Percentiles rank a stretch among this genome's conserved stretches.
Evolutionary conservation across 345 rosid species (phyloP).

Genomic region (Trapa bicornis): DNA sequence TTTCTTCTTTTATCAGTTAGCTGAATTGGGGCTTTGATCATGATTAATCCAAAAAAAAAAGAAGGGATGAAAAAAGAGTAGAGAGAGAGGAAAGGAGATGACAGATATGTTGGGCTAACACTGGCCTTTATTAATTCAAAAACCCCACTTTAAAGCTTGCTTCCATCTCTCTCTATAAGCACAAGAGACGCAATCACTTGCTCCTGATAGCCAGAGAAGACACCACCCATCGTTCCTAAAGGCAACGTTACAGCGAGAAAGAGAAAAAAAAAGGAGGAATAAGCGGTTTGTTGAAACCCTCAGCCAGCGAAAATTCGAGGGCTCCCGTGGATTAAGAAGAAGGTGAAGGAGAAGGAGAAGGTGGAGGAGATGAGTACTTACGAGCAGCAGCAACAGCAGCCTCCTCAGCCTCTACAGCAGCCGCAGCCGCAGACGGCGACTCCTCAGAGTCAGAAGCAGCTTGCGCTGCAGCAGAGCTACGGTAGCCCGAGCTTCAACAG

Average conservation of each 20-base stretch:
- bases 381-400: constrained; percentile 14
- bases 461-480: constrained; percentile 10
- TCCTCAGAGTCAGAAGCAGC: constrained; percentile 30
- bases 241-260: not conserved
- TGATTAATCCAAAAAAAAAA: not conserved
- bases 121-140: not conserved
- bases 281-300: constrained; percentile 18
- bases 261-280: constrained; percentile 5
- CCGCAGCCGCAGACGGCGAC: constrained; percentile 14
- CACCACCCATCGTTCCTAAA: constrained; percentile 14
- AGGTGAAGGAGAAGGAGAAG: constrained; percentile 11
- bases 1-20: not conserved
- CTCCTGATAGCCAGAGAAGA: not conserved
- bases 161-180: constrained; percentile 3
- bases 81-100: not conserved
- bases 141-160: constrained; percentile 1
- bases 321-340: constrained; percentile 16
- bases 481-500: constrained; percentile 67
- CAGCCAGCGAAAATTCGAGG: constrained; percentile 17
- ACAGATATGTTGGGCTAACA: not conserved
- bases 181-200: not conserved
- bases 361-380: constrained; percentile 18
- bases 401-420: constrained; percentile 13
- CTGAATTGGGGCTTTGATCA: not conserved
- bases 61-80: too few species aligned